Base-by-base conservation (phyloP, 139 green algal genomes). In the Volvox reticuliferus region DNA sequence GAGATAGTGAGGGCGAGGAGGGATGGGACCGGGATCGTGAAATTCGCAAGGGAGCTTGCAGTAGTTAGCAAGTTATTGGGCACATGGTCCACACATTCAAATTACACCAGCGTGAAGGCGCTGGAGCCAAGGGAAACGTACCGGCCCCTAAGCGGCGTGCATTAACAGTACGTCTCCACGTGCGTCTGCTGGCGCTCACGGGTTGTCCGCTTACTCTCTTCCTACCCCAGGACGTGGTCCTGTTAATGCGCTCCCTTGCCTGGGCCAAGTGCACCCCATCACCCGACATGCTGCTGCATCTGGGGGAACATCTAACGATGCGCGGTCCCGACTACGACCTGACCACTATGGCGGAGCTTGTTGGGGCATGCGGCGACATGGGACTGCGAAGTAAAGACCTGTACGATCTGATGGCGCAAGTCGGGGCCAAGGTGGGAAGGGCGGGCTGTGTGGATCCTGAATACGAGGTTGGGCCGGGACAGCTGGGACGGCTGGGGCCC, bases 171-270 rank as follows among this genome's bases (percentile, higher is more conserved):
- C n/a, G 44, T 9, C 44, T 55, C 44, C 44, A 55, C 9, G 9
- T 55, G 5, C 44, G 9, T 55, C 5, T 55, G 44, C 44, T 9
- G 44, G 44, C 44, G 44, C 44, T 14, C 17, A 19, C 76, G n/a
- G n/a, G n/a, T n/a, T n/a, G n/a, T 19, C 32, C 76, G 30, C 33
- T 13, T 82, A 19, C 76, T 61, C 76, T 30, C 76, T 61, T 30
- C 50, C 80, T 18, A 32, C 65, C 22, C 1, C 84, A 89, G 84
- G 84, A 89, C 26, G 84, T 89, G 1, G 84, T 44, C 1, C 55
- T 73, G 26, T 37, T 89, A 22, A 68, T 89, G 68, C 76, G 84
- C n/a, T 44, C 35, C 35, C 35, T 89, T 26, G 84, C 84, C 3
- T 67, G 65, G 0, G 12, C 26, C 28, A 28, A 37, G 36, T 21